Conservation (phyloP, 2,329 filamentous ascomycete species). For the Shiraia bambusicola region DNA sequence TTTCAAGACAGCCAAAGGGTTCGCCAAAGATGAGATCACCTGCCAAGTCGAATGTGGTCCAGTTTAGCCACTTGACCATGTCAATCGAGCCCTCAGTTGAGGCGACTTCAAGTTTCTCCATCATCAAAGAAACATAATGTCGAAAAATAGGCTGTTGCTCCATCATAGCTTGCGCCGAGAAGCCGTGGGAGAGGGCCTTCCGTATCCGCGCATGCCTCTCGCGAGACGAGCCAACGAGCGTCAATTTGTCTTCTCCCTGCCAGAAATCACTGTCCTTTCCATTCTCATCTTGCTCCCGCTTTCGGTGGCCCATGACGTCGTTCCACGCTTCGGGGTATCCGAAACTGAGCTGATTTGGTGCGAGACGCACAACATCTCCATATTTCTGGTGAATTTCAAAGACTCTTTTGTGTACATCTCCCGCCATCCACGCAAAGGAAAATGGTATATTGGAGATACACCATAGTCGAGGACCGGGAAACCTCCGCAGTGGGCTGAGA, state of each 20-base stretch:
- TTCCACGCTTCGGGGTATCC: constrained; percentile 8
- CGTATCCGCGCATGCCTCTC: constrained; percentile 33
- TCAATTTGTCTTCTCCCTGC: not conserved
- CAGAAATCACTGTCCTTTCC: not conserved
- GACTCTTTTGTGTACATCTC: too few species aligned
- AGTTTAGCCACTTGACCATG: constrained; percentile 13
- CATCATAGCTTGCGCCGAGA: constrained; percentile 36
- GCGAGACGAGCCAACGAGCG: not conserved
- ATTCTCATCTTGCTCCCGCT: not conserved
- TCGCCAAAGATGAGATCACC: constrained; percentile 55
- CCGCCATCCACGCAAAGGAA: too few species aligned
- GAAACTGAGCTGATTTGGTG: constrained; percentile 13
- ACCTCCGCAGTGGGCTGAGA: too few species aligned
- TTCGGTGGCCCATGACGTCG: constrained; percentile 12
- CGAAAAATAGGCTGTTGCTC: constrained; percentile 38
- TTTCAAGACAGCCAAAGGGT: constrained; percentile 34
- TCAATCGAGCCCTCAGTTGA: constrained; percentile 1
- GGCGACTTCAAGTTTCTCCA: constrained; percentile 15
- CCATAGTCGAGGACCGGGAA: too few species aligned
- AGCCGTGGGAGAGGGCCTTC: constrained; percentile 35
- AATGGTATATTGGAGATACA: too few species aligned
- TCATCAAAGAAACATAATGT: constrained; percentile 40
- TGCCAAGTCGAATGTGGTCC: constrained; percentile 18
- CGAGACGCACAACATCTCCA: constrained; percentile 13
- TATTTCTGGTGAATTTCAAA: constrained; percentile 18